Conservation (phyloP, 306 rosid genomes). For the Dryas drummondii region DNA sequence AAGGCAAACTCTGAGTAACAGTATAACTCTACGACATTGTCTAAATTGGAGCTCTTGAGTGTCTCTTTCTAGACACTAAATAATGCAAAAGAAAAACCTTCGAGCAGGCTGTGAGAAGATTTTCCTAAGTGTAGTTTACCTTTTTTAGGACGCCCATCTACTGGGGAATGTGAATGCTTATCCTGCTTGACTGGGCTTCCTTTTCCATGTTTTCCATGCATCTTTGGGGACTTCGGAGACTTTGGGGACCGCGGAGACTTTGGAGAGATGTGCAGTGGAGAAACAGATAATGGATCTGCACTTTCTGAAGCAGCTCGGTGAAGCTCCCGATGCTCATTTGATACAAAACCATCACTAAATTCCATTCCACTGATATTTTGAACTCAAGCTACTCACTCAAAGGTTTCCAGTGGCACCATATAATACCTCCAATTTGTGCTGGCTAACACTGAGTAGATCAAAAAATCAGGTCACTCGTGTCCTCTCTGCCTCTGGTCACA, state of each 20-base stretch:
- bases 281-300: constrained; percentile 46
- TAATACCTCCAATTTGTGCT: background rate
- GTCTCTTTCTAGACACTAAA: background rate
- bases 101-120: background rate
- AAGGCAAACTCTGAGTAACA: background rate
- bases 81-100: background rate
- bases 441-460: constrained; percentile 13
- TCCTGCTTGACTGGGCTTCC: constrained; percentile 32
- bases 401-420: constrained; percentile 16
- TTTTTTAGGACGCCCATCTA: constrained; percentile 55
- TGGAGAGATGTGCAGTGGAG: constrained; percentile 43
- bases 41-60: background rate
- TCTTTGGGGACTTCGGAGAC: constrained; percentile 44
- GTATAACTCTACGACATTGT: background rate
- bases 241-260: constrained; percentile 41
- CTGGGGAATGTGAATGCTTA: constrained; percentile 39
- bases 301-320: constrained; percentile 43
- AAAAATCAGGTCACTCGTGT: background rate
- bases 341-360: constrained; percentile 38
- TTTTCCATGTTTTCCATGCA: constrained; percentile 32
- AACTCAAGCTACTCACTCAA: constrained; percentile 21
- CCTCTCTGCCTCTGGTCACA: background rate
- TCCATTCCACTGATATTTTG: constrained; percentile 44
- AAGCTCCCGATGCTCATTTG: constrained; percentile 50
- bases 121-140: constrained; percentile 24